These are phyloP conservation scores for Sugiyamaella neomexicana DNA, from an alignment of 1,139 yeast species.

Conservation along the genomic window DNA sequence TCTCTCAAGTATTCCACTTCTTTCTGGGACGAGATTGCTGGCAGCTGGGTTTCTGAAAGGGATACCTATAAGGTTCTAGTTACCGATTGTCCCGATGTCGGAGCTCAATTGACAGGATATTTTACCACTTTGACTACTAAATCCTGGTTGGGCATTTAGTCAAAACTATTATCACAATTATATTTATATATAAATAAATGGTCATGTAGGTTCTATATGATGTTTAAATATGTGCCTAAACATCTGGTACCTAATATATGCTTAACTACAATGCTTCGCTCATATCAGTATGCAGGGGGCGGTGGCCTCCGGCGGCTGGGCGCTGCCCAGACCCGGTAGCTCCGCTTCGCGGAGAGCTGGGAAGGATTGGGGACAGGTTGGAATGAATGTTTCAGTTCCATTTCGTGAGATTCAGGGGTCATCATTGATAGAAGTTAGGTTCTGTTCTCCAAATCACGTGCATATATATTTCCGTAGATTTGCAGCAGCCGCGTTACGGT, in stretches of 20 bases:
- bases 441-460: background rate
- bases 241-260: too few species aligned
- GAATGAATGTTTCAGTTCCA: too few species aligned
- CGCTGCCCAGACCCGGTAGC: too few species aligned
- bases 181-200: background rate
- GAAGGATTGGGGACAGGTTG: too few species aligned
- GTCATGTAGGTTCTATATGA: background rate
- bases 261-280: too few species aligned
- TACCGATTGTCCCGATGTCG: slow-evolving; percentile 35
- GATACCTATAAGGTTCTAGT: slow-evolving; percentile 52
- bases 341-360: too few species aligned
- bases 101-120: slow-evolving; percentile 1
- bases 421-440: background rate
- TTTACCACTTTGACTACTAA: background rate
- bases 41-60: slow-evolving; percentile 53
- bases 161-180: too few species aligned
- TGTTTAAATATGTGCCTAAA: too few species aligned
- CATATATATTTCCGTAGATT: too few species aligned
- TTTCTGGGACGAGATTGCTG: slow-evolving; percentile 52
- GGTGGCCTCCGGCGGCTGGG: too few species aligned
- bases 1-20: slow-evolving; percentile 54
- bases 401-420: too few species aligned
- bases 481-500: background rate
- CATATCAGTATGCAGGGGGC: too few species aligned
- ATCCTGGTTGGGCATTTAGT: slow-evolving; percentile 6